phyloP scores from a whole-genome alignment of 1,284 basidiomycete genomes.

The Trametes hirsuta region DNA sequence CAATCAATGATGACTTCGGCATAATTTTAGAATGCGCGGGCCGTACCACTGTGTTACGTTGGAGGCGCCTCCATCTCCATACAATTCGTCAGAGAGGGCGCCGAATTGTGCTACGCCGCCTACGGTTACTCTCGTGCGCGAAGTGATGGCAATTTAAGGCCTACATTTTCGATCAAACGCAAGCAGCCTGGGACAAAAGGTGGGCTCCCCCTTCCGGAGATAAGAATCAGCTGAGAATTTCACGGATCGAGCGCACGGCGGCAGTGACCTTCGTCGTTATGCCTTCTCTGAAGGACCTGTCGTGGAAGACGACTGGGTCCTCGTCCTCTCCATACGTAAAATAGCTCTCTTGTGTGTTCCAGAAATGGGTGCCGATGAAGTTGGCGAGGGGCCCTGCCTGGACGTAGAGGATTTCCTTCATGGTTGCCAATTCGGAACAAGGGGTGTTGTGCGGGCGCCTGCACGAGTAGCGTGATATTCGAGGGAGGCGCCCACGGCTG shows the following conservation, averaged over 20 bases:
- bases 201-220: constrained; percentile 52
- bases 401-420: constrained; percentile 79
- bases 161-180: constrained; percentile 69
- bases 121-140: not conserved
- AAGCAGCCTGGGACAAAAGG: constrained; percentile 65
- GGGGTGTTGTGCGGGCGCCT: not conserved
- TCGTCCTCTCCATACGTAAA: constrained; percentile 54
- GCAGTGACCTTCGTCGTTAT: constrained; percentile 43
- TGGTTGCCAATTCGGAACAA: constrained; percentile 31
- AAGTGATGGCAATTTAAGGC: constrained; percentile 12
- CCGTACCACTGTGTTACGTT: constrained; percentile 22
- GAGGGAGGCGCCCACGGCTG: not conserved
- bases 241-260: not conserved
- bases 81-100: constrained; percentile 50
- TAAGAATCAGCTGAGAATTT: constrained; percentile 6
- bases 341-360: constrained; percentile 79
- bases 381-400: constrained; percentile 73
- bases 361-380: constrained; percentile 75
- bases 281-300: constrained; percentile 69
- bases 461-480: constrained; percentile 14
- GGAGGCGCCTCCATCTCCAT: constrained; percentile 34
- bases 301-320: constrained; percentile 50
- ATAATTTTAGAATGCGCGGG: constrained; percentile 30
- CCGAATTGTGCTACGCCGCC: constrained; percentile 62
- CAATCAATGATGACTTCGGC: constrained; percentile 15